Percentiles rank a stretch among this genome's conserved stretches.
Conservation (phyloP, 2,329 filamentous ascomycete species). For the Paraphaeosphaeria minitans region DNA sequence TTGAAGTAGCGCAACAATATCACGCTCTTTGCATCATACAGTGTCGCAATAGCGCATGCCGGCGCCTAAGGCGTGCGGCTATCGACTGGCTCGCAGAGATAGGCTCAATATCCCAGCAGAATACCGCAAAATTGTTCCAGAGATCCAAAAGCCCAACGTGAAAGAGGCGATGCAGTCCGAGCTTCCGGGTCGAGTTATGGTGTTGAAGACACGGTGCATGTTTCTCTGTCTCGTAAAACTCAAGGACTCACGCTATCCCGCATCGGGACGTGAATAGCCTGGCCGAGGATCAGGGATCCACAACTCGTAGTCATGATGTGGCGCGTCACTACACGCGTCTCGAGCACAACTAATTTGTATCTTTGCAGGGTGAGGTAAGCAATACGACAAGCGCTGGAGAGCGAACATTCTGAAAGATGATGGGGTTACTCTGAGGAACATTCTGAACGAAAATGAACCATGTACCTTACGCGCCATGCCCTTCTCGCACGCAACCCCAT, state of each 20-base stretch:
- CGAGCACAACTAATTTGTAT: background rate
- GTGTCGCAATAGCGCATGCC: background rate
- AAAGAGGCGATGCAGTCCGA: background rate
- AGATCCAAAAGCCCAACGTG: too few relatives aligned
- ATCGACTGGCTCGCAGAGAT: background rate
- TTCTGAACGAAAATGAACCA: background rate
- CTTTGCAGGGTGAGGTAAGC: too few relatives aligned
- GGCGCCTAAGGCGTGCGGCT: background rate
- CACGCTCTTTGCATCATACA: slow-evolving; percentile 16
- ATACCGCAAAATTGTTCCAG: background rate
- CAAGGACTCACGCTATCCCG: slow-evolving; percentile 2
- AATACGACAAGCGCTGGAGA: too few relatives aligned
- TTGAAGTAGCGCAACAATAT: slow-evolving; percentile 2
- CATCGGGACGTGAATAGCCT: slow-evolving; percentile 1
- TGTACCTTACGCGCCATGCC: background rate
- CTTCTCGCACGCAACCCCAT: background rate
- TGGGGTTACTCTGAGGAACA: background rate
- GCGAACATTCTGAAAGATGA: background rate
- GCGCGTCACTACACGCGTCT: background rate
- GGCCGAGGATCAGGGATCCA: slow-evolving; percentile 4
- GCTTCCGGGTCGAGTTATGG: background rate
- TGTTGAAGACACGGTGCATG: slow-evolving; percentile 22
- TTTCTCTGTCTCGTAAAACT: slow-evolving; percentile 14
- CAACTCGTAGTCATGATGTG: background rate
- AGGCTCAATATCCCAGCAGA: background rate